Percentiles rank a stretch among this genome's conserved stretches.
Evolutionary conservation across 345 rosid species (phyloP).

Genomic region (Hibiscus trionum): DNA sequence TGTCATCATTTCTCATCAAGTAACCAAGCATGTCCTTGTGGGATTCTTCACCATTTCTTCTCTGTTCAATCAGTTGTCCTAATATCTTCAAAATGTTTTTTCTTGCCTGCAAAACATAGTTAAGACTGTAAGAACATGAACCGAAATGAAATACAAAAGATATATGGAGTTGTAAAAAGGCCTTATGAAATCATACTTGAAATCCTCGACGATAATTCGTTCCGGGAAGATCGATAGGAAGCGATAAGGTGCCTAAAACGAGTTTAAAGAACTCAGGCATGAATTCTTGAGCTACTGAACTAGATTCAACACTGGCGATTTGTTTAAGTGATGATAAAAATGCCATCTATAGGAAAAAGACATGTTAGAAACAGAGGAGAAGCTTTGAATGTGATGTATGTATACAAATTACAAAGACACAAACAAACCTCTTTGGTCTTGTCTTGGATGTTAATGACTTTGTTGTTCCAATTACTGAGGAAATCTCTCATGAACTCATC

Average conservation of each 20-base stretch:
- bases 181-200: conserved; percentile 30
- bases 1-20: conserved; percentile 50
- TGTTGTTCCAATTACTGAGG: conserved; percentile 55
- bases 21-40: conserved; percentile 61
- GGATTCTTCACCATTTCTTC: conserved; percentile 41
- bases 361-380: conserved; percentile 7
- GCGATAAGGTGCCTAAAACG: conserved; percentile 67
- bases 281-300: conserved; percentile 31
- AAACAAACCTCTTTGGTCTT: conserved; percentile 67
- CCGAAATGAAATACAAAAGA: not conserved
- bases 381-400: not conserved
- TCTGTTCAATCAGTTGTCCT: conserved; percentile 40
- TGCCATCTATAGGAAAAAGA: conserved; percentile 45
- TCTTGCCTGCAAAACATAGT: conserved; percentile 49
- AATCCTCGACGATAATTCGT: conserved; percentile 53
- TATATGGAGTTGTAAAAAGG: too few relatives aligned
- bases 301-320: conserved; percentile 36
- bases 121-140: not conserved
- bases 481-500: conserved; percentile 81
- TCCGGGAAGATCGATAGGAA: conserved; percentile 68
- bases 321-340: conserved; percentile 66
- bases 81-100: conserved; percentile 41
- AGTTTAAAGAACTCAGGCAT: conserved; percentile 67
- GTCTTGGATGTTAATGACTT: conserved; percentile 24
- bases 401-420: not conserved